Evolutionary conservation across 768 basidiomycete genomes (phyloP).

Genomic region (Panaeolus cyanescens): DNA sequence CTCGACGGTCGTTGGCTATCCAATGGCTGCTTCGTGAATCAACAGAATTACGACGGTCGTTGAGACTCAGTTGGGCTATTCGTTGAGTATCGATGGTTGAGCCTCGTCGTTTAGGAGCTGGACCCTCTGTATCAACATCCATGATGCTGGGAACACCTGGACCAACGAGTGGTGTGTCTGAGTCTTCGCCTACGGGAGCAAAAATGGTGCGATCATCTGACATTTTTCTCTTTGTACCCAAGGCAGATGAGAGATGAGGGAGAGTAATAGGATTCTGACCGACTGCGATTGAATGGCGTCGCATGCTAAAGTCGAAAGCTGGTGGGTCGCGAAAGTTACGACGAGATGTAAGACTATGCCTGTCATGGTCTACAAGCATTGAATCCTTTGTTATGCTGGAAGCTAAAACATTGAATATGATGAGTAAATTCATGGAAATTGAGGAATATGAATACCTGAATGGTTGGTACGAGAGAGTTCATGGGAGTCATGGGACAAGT

Average conservation of each 20-base stretch:
- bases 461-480: slow-evolving; percentile 24
- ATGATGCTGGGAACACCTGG: slow-evolving; percentile 66
- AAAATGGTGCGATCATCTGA: slow-evolving; percentile 62
- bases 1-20: slow-evolving; percentile 71
- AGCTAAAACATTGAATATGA: slow-evolving; percentile 18
- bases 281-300: slow-evolving; percentile 72
- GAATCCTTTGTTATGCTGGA: slow-evolving; percentile 31
- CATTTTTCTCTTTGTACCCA: slow-evolving; percentile 83
- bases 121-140: slow-evolving; percentile 60
- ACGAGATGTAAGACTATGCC: slow-evolving; percentile 28
- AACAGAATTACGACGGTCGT: slow-evolving; percentile 77
- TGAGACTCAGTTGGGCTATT: slow-evolving; percentile 73
- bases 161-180: slow-evolving; percentile 67
- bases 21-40: slow-evolving; percentile 64
- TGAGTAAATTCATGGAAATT: slow-evolving; percentile 13
- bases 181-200: slow-evolving; percentile 59
- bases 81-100: slow-evolving; percentile 80
- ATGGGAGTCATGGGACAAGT: slow-evolving; percentile 28
- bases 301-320: slow-evolving; percentile 69
- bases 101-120: slow-evolving; percentile 80
- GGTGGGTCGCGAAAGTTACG: slow-evolving; percentile 40
- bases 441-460: slow-evolving; percentile 26
- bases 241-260: slow-evolving; percentile 33
- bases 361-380: slow-evolving; percentile 42
- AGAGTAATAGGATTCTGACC: slow-evolving; percentile 49